These are phyloP conservation scores for Pichia rugopelliculosa DNA, from an alignment of 805 yeast species.

Conservation along the genomic window DNA sequence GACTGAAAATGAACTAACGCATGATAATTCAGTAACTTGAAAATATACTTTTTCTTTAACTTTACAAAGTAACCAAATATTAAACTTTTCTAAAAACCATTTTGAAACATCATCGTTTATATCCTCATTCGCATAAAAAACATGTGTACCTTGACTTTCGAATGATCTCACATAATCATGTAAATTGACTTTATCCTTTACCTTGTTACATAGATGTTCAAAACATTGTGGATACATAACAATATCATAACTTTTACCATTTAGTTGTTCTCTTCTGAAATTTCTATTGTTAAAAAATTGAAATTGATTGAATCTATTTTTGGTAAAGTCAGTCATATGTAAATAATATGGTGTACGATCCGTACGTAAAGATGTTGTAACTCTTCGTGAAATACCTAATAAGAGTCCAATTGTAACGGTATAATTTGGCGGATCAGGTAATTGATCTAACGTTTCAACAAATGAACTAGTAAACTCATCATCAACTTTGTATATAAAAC, in stretches of 20 bases:
- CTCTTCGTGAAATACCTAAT: constrained; percentile 16
- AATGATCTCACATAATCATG: not conserved
- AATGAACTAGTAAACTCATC: not conserved
- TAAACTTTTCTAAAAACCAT: not conserved
- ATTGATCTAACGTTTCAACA: not conserved
- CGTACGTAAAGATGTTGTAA: no score
- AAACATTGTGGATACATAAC: not conserved
- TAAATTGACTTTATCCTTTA: not conserved
- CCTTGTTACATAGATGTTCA: not conserved
- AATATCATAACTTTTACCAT: constrained; percentile 3
- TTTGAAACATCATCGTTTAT: not conserved
- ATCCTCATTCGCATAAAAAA: not conserved
- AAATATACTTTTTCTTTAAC: not conserved
- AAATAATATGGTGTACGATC: constrained; percentile 12
- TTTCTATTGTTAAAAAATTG: not conserved
- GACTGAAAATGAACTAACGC: not conserved
- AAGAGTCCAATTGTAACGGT: constrained; percentile 14
- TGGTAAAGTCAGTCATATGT: constrained; percentile 21
- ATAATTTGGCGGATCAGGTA: not conserved
- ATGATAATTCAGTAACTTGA: not conserved
- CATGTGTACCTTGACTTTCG: not conserved
- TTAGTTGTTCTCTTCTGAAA: not conserved
- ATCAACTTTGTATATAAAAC: not conserved
- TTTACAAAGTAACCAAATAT: not conserved
- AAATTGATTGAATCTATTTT: not conserved